Evolutionary conservation across 2,329 filamentous ascomycete species (phyloP).

Genomic region (Ascochyta clinopodiicola): DNA sequence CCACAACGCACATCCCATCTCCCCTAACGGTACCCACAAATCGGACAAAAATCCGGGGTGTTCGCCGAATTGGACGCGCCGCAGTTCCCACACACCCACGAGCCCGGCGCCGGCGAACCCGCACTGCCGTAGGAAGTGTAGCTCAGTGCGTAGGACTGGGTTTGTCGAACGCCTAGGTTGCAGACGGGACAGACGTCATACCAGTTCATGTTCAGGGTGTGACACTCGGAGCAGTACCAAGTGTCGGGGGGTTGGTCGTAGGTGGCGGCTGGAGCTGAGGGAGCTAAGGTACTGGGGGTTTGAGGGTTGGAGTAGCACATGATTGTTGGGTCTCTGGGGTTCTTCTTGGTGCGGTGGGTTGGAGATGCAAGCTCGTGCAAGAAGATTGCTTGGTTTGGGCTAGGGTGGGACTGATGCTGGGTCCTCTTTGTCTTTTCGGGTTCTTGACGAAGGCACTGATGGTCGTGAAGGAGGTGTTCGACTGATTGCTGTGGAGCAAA

Average conservation of each 20-base stretch:
- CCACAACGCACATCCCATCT: no score
- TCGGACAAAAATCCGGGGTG: background rate
- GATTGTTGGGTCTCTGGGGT: background rate
- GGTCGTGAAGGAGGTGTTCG: background rate
- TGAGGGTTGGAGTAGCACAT: background rate
- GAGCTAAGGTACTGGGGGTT: background rate
- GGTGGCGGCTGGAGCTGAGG: background rate
- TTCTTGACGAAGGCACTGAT: no score
- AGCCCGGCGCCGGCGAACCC: background rate
- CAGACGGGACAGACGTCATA: slow-evolving; percentile 1
- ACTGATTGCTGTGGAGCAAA: background rate
- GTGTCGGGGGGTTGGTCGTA: slow-evolving; percentile 2
- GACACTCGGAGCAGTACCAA: slow-evolving; percentile 13
- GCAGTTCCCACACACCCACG: background rate
- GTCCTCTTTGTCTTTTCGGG: no score
- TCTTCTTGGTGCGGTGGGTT: background rate
- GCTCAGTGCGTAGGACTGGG: background rate
- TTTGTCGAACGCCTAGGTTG: background rate
- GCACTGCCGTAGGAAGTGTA: background rate
- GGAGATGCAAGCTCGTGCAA: background rate
- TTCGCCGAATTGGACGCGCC: background rate
- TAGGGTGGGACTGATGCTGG: background rate
- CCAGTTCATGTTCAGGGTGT: background rate
- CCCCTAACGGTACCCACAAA: background rate
- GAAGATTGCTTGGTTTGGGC: background rate